Evolutionary conservation across 352 stramenopile genomes (phyloP), one percentile per base, ranked within the genome.

Genomic region (Phytopythium delawarense): DNA sequence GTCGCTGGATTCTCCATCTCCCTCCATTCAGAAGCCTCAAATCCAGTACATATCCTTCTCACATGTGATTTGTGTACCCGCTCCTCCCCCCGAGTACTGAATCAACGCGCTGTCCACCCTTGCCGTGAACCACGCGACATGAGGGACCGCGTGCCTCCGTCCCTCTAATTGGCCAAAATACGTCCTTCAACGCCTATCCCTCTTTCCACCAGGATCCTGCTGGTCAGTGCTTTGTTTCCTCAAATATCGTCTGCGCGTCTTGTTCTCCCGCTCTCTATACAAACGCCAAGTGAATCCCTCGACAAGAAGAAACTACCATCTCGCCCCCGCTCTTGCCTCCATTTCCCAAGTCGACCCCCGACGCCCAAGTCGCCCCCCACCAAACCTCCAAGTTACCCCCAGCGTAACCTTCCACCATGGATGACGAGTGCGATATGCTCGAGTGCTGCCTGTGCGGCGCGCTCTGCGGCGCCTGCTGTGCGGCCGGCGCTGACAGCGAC

Each of bases 401-500:
- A n/a, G n/a, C n/a, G n/a, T n/a, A n/a, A n/a, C 55, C 39, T 18
- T 30, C 42, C 35, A 60, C 50, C 44, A 89, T 87, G 74, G 81
- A 89, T 51, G 80, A 89, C 62, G 79, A 78, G 55, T 91, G 82
- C 56, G 84, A 93, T 55, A 84, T 90, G 71, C 75, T 88, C 72
- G 81, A 89, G 65, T 91, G 79, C 75, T 87, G 78, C 65, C 68
- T 90, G 63, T 91, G 83, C 71, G 81, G 81, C 58, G 79, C 79
- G 18, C 74, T 90, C 46, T 93, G 84, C 61, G 84, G 78, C 46
- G 80, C 82, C 51, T 93, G 84, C 75, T 93, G 84, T 61, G 84
- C 79, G 25, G 67, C 76, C 2, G 75, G 72, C 7, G 69, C 68
- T 6, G 64, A 66, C 23, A 69, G 74, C 42, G 64, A 67, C 42